These are phyloP conservation scores for Didymellaceae sp. DNA, from an alignment of 2,329 filamentous ascomycete genomes.

Conservation along the genomic window DNA sequence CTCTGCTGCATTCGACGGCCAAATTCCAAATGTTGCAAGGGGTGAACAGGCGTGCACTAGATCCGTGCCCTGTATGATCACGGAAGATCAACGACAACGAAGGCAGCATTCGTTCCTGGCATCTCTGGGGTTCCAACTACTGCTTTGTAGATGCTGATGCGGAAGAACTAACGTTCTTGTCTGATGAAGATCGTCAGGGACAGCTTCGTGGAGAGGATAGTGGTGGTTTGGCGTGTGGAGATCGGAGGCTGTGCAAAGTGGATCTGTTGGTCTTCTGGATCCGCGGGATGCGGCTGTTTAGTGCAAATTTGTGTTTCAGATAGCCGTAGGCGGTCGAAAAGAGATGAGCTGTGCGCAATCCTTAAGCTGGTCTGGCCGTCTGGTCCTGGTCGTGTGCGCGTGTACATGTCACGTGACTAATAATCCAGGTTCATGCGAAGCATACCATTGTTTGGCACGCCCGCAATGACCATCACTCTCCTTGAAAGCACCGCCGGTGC, in stretches of 20 bases:
- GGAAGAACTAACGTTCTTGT: too few species aligned
- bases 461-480: not conserved
- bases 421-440: not conserved
- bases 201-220: slow-evolving; percentile 1
- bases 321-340: slow-evolving; percentile 7
- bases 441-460: not conserved
- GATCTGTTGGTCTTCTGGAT: slow-evolving; percentile 6
- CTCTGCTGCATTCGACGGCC: too few species aligned
- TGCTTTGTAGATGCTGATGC: too few species aligned
- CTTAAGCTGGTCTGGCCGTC: not conserved
- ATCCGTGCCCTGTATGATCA: too few species aligned
- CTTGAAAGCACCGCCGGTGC: not conserved
- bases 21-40: too few species aligned
- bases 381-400: not conserved
- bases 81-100: too few species aligned
- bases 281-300: slow-evolving; percentile 13
- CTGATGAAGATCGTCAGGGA: slow-evolving; percentile 15
- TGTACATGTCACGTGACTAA: slow-evolving; percentile 2
- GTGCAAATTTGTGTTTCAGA: slow-evolving; percentile 11
- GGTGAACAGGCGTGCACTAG: too few species aligned
- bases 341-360: slow-evolving; percentile 10
- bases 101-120: too few species aligned
- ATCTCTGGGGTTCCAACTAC: too few species aligned
- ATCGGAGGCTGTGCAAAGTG: slow-evolving; percentile 17
- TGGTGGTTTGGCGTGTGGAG: slow-evolving; percentile 12